A percentile compares a stretch with the other conserved stretches of the same genome.
These are phyloP conservation scores for Platanus orientalis DNA, from an alignment of 164 flowering plant species.

Conservation along the genomic window DNA sequence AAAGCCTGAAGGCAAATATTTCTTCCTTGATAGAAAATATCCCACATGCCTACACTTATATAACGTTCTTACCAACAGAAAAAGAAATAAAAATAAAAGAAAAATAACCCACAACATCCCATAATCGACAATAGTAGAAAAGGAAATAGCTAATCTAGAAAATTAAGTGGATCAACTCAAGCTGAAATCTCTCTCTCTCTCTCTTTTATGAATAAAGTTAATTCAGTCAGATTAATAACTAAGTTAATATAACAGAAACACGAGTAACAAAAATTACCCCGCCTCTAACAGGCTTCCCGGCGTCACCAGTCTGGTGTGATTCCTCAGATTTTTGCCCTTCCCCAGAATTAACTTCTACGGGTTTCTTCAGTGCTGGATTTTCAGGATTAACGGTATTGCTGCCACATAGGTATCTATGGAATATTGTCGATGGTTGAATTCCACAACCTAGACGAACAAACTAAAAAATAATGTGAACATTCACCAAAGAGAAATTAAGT, in stretches of 20 bases:
- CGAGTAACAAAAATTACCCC: constrained; percentile 41
- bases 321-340: constrained; percentile 32
- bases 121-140: no score
- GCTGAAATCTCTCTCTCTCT: no score
- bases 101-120: no score
- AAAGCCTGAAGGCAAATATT: no score
- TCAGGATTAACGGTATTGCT: constrained; percentile 11
- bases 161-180: no score
- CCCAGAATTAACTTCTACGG: constrained; percentile 19
- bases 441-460: neutral
- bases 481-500: no score
- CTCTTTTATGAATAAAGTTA: no score
- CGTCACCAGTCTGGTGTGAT: constrained; percentile 35
- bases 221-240: neutral
- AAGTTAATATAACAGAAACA: neutral
- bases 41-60: no score
- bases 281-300: constrained; percentile 66
- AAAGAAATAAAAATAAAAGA: no score
- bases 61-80: no score
- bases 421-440: neutral
- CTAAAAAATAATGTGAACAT: constrained; percentile 8
- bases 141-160: no score
- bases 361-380: constrained; percentile 6
- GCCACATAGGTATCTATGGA: constrained; percentile 7
- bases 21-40: no score